A percentile compares a stretch with the other conserved stretches of the same genome.
These are phyloP conservation scores for Paraconiothyrium sp. DNA, from an alignment of 2,329 filamentous ascomycete genomes.

Conservation along the genomic window DNA sequence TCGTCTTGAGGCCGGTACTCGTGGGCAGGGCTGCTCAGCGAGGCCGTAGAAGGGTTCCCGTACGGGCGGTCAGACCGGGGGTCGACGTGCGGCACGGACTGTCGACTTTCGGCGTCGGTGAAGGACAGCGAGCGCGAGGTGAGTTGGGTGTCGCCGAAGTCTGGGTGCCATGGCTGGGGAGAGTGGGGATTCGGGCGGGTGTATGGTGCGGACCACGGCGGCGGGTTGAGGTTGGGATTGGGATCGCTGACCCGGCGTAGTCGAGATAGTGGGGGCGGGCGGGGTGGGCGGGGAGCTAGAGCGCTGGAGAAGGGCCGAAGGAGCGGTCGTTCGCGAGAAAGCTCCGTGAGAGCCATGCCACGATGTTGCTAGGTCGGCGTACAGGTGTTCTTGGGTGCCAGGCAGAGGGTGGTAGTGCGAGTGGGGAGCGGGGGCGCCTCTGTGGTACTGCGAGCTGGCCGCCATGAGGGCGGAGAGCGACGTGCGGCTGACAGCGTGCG, in stretches of 20 bases:
- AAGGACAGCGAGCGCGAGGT: conserved; percentile 32
- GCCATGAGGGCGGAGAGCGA: conserved; percentile 31
- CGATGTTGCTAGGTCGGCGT: conserved; percentile 33
- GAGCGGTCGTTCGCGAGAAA: conserved; percentile 28
- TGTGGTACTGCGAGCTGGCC: conserved; percentile 43
- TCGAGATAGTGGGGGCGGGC: conserved; percentile 39
- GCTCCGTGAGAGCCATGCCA: conserved; percentile 36
- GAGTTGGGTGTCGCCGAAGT: conserved; percentile 20
- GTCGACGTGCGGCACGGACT: conserved; percentile 29
- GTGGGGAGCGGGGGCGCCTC: conserved; percentile 33
- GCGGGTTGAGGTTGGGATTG: conserved; percentile 23
- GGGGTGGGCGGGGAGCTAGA: conserved; percentile 22
- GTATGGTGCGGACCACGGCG: conserved; percentile 32
- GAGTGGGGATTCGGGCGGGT: conserved; percentile 25
- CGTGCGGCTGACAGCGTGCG: conserved; percentile 35
- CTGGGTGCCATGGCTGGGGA: conserved; percentile 30
- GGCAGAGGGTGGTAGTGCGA: conserved; percentile 40
- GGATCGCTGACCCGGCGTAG: conserved; percentile 32
- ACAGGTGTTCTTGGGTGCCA: conserved; percentile 35
- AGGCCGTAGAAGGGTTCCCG: conserved; percentile 16
- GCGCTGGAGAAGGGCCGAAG: conserved; percentile 20
- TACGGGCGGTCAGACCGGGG: conserved; percentile 26
- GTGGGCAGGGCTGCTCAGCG: conserved; percentile 23
- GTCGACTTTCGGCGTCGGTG: conserved; percentile 27
- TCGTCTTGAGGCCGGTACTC: conserved; percentile 26